These are phyloP conservation scores for Chaetothyriales sp. DNA, from an alignment of 2,329 filamentous ascomycete species.

Conservation along the genomic window DNA sequence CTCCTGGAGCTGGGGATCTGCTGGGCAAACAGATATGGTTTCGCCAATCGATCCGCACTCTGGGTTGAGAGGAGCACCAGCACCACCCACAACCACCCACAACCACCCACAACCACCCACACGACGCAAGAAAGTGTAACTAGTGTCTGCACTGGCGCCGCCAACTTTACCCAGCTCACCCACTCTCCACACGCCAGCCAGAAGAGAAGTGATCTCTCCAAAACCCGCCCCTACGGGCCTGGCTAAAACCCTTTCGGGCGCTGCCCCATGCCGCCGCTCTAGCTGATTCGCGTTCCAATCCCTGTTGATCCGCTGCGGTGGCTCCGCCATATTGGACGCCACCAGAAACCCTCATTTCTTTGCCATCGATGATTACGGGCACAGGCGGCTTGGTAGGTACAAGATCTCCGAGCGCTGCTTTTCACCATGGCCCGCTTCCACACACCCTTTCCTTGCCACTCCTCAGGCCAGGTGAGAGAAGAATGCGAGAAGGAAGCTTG, in stretches of 20 bases:
- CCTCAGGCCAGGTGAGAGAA: not conserved
- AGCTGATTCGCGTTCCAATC: not conserved
- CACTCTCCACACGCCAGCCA: not conserved
- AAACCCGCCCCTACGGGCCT: not conserved
- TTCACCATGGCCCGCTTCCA: not conserved
- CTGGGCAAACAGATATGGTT: not conserved
- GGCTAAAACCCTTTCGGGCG: not conserved
- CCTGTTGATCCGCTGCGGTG: not conserved
- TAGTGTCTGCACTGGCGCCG: not conserved
- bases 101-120: not conserved
- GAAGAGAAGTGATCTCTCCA: not conserved
- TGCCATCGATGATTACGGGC: not conserved
- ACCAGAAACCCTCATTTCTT: not conserved
- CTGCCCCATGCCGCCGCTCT: not conserved
- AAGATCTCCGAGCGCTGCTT: not conserved
- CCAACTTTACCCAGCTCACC: not conserved
- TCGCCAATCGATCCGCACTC: not conserved
- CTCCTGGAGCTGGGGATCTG: too few relatives aligned
- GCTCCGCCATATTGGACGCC: not conserved
- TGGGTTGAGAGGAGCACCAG: not conserved
- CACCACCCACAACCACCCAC: not conserved
- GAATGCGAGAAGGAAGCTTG: not conserved
- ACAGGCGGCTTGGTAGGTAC: not conserved
- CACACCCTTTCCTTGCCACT: not conserved
- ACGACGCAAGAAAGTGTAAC: not conserved